Percentiles rank a stretch among this genome's conserved stretches.
Conservation (phyloP, 1,284 basidiomycete genomes). For the Peniophora sp. region DNA sequence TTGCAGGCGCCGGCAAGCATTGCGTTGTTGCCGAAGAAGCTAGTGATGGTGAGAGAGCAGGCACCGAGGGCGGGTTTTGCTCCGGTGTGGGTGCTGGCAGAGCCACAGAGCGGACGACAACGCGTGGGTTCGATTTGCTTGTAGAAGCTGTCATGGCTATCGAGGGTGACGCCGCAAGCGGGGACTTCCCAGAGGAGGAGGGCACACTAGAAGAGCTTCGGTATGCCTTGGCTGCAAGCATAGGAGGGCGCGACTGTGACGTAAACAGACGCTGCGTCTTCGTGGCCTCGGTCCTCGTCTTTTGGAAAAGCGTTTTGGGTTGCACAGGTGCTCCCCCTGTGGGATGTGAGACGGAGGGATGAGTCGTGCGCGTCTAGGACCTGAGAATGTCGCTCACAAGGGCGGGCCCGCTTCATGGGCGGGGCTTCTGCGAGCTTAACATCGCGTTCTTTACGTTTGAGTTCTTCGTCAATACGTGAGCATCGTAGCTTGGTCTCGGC, state of each 20-base stretch:
- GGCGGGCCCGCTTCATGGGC: slow-evolving; percentile 47
- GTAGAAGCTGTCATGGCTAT: background rate
- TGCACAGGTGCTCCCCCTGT: slow-evolving; percentile 40
- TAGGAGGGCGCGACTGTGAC: slow-evolving; percentile 40
- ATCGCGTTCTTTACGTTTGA: slow-evolving; percentile 63
- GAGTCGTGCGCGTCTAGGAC: slow-evolving; percentile 4
- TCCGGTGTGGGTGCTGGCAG: slow-evolving; percentile 2
- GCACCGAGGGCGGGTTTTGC: slow-evolving; percentile 3
- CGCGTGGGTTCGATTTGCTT: slow-evolving; percentile 6
- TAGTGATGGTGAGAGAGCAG: too few relatives aligned
- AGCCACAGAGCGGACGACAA: slow-evolving; percentile 6
- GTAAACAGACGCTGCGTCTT: slow-evolving; percentile 56
- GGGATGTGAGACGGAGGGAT: slow-evolving; percentile 7
- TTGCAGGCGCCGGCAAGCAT: too few relatives aligned
- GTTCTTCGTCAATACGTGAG: slow-evolving; percentile 58
- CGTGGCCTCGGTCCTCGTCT: slow-evolving; percentile 60
- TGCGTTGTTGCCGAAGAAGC: too few relatives aligned
- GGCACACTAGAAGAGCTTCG: slow-evolving; percentile 14
- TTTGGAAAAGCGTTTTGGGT: slow-evolving; percentile 68
- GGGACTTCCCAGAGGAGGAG: background rate
- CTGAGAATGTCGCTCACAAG: slow-evolving; percentile 35
- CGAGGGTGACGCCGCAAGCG: background rate
- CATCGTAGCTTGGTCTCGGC: slow-evolving; percentile 49
- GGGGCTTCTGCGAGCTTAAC: slow-evolving; percentile 62
- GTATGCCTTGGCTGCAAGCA: slow-evolving; percentile 37